Base-by-base conservation (phyloP, 805 yeast genomes). In the Saturnispora mendoncae region DNA sequence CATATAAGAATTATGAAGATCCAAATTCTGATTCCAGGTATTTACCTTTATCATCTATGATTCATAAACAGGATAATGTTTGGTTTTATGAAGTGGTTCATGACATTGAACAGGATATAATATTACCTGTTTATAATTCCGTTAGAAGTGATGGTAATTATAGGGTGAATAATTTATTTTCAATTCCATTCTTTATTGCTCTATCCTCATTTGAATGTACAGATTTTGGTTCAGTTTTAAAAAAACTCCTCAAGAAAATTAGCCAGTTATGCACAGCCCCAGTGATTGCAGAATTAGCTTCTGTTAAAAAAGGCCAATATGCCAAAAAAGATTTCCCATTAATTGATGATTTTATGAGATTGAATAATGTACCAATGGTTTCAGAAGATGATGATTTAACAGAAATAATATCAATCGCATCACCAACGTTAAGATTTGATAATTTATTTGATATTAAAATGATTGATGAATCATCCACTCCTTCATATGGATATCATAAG, bases 151-250 rank as follows among this genome's bases (percentile, higher is more conserved):
- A 66, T 51, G 62, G 64, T 40, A 49, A 52, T 33, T 43, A 48
- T 19, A 60, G 62, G 39, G 26, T 24, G 8, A 66, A 70, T 1
- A 67, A 67, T 33, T 60, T 78, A 1, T 83, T 86, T 61, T 94
- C 87, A 2, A 57, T 79, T 1, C 97, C 97, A 2, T 76, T 85
- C 51, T 78, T 87, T 50, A 65, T 87, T 23, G 69, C 77, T 0
- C 52, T 86, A 39, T 54, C 69, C 2, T 64, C 66, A 27, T 67
- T 65, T 1, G 90, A 83, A 29, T 57, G 68, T 4, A 51, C 53
- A 3, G 77, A 84, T 19, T 77, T 72, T 53, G 81, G 80, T 5
- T 52, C 58, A 1, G 76, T 87, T 6, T 62, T 81, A 48, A 55
- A 56, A 18, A 82, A 80, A 51, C 51, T 86, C 23, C 78, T 78